Conservation (phyloP, 371 early-diverging fungal genomes). For the Rhizopus arrhizus region DNA sequence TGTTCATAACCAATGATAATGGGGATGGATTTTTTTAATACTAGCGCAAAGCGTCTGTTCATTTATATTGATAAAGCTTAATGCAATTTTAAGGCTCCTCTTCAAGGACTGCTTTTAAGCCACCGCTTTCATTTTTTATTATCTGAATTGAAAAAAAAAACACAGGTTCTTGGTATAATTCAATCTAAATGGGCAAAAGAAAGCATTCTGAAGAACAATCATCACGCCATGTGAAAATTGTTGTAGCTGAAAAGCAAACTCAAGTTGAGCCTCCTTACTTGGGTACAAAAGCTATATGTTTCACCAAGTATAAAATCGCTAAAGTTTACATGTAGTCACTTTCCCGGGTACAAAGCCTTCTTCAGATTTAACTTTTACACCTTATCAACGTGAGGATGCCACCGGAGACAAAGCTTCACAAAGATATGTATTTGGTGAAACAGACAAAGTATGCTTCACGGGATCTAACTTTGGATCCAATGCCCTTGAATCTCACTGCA, state of each 20-base stretch:
- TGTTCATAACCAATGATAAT: no score
- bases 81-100: neutral
- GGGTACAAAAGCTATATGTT: slow-evolving; percentile 22
- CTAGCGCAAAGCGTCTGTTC: no score
- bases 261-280: slow-evolving; percentile 37
- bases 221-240: slow-evolving; percentile 28
- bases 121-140: slow-evolving; percentile 3
- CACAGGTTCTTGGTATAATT: neutral
- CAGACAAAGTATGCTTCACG: slow-evolving; percentile 73
- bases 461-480: slow-evolving; percentile 68
- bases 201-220: slow-evolving; percentile 20
- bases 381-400: slow-evolving; percentile 26
- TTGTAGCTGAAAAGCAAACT: slow-evolving; percentile 16
- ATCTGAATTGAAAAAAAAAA: neutral
- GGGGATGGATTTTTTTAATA: no score
- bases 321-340: slow-evolving; percentile 25
- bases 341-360: slow-evolving; percentile 50
- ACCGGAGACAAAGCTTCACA: slow-evolving; percentile 26
- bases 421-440: slow-evolving; percentile 65
- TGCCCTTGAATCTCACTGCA: slow-evolving; percentile 53
- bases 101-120: slow-evolving; percentile 10
- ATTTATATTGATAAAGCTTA: no score
- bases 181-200: slow-evolving; percentile 28
- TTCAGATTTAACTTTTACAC: slow-evolving; percentile 33
- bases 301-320: neutral